These are phyloP conservation scores for Gymnopus androsaceus DNA, from an alignment of 1,284 basidiomycete species.

Conservation along the genomic window DNA sequence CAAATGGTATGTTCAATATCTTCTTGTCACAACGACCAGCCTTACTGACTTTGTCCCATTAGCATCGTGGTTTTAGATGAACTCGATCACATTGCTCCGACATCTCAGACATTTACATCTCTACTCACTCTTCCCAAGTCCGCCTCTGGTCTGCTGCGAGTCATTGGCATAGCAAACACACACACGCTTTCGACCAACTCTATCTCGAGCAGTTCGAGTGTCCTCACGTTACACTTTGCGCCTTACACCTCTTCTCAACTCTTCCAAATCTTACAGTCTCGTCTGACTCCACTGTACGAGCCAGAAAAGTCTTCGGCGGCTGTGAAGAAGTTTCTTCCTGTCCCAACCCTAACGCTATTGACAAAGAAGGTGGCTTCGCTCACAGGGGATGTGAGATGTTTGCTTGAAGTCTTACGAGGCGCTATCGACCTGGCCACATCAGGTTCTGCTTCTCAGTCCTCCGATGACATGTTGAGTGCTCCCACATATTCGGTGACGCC, in stretches of 20 bases:
- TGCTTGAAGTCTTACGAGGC: conserved; percentile 76
- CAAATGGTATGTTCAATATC: conserved; percentile 55
- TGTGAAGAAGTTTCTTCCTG: conserved; percentile 60
- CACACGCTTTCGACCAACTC: conserved; percentile 63
- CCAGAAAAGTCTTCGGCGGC: conserved; percentile 31
- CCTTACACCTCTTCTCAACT: conserved; percentile 73
- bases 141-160: conserved; percentile 50
- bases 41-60: conserved; percentile 18
- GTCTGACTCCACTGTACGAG: conserved; percentile 47
- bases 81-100: conserved; percentile 71
- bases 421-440: conserved; percentile 68
- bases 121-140: conserved; percentile 65
- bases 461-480: conserved; percentile 35
- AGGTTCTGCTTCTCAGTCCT: conserved; percentile 12
- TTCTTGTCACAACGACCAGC: conserved; percentile 7
- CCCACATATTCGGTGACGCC: conserved; percentile 56
- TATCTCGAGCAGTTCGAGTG: conserved; percentile 37
- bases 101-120: conserved; percentile 53
- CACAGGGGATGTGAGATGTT: conserved; percentile 75
- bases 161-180: conserved; percentile 82
- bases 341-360: conserved; percentile 62
- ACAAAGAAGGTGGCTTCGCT: conserved; percentile 76
- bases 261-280: conserved; percentile 61
- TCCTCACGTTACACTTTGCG: conserved; percentile 72
- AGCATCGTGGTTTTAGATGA: conserved; percentile 80